phyloP scores from a whole-genome alignment of 164 flowering plant species.

The Dillenia turbinata region DNA sequence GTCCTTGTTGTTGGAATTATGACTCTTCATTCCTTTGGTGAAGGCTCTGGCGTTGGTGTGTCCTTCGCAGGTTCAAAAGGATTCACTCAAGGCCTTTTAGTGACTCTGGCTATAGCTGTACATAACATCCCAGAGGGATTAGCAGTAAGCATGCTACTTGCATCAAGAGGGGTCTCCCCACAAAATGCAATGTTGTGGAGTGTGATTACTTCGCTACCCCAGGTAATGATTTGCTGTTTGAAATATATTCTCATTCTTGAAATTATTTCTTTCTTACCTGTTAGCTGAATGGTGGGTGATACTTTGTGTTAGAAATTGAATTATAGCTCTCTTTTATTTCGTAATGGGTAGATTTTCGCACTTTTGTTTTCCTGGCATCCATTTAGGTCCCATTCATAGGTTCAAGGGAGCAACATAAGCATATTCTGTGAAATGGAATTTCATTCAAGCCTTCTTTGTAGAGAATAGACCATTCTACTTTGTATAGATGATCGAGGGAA shows the following conservation, averaged over 20 bases:
- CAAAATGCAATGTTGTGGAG: conserved; percentile 99
- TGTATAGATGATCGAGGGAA: too few species aligned
- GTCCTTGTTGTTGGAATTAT: conserved; percentile 96
- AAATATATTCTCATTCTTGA: background rate
- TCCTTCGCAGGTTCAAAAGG: conserved; percentile 99
- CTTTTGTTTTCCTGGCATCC: too few species aligned
- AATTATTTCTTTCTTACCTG: too few species aligned
- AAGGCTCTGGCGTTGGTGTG: conserved; percentile 99
- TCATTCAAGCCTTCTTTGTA: too few species aligned
- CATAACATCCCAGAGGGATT: conserved; percentile 99
- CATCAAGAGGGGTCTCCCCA: conserved; percentile 97
- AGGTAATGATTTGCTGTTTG: conserved; percentile 38
- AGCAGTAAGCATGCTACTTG: conserved; percentile 98
- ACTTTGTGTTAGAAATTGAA: too few species aligned
- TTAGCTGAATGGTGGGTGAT: too few species aligned
- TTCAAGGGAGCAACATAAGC: too few species aligned
- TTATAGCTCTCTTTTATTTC: too few species aligned
- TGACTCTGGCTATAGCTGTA: conserved; percentile 96
- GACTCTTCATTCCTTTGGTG: conserved; percentile 99
- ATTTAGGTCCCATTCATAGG: too few species aligned
- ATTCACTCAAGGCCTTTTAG: conserved; percentile 85
- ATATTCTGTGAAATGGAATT: too few species aligned
- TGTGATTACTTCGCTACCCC: conserved; percentile 93
- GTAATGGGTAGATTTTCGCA: too few species aligned
- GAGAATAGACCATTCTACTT: too few species aligned